Conservation (phyloP, 2,329 filamentous ascomycete genomes). For the Aspergillus udagawae region DNA sequence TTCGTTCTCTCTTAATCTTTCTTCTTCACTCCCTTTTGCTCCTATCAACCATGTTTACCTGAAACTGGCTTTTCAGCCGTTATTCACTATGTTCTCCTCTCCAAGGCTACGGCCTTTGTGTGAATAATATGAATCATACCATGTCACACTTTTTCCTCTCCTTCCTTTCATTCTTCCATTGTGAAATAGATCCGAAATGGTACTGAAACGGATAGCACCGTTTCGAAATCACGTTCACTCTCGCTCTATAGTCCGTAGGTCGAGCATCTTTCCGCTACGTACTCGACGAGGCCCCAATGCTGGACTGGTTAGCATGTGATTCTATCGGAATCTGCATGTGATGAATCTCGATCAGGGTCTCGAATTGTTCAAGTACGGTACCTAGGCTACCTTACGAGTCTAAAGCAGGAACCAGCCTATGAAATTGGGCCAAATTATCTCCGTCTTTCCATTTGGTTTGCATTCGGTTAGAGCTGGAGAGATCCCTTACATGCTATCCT, state of each 20-base stretch:
- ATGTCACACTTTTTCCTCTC: not conserved
- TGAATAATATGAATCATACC: not conserved
- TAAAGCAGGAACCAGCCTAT: not conserved
- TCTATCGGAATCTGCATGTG: not conserved
- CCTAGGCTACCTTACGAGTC: not conserved
- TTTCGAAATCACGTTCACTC: not conserved
- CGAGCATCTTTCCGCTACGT: not conserved
- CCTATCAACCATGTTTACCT: conserved; percentile 8
- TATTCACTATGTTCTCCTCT: conserved; percentile 4
- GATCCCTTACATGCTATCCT: not conserved
- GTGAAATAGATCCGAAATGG: not conserved
- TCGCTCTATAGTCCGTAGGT: not conserved
- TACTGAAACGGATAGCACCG: not conserved
- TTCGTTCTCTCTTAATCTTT: conserved; percentile 10
- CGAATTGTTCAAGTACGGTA: not conserved
- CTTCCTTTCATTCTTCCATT: not conserved
- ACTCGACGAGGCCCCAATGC: not conserved
- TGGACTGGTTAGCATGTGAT: not conserved
- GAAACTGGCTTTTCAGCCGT: not conserved
- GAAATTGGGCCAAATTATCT: not conserved
- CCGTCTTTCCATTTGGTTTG: not conserved
- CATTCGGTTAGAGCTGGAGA: not conserved
- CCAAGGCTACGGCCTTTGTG: not conserved
- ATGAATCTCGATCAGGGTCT: not conserved
- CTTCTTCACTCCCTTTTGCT: conserved; percentile 14